phyloP scores from a whole-genome alignment of 768 basidiomycete species.

The Mycena amicta region DNA sequence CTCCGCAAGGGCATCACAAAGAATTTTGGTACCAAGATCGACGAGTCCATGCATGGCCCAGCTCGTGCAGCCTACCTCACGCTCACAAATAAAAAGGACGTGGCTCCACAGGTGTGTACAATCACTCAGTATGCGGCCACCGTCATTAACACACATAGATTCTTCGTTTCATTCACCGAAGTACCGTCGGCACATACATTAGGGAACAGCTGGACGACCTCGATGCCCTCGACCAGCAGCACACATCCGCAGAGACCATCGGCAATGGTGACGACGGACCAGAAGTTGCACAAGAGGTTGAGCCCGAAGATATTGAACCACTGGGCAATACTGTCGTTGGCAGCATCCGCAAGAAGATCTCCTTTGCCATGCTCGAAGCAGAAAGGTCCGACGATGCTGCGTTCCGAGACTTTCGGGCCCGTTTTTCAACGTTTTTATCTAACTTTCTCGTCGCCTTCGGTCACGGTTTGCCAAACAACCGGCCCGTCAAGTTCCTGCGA shows the following conservation, averaged over 20 bases:
- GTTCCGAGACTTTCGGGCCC: background rate
- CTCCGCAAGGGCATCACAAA: slow-evolving; percentile 29
- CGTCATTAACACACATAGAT: background rate
- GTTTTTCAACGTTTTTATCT: background rate
- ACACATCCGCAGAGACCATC: background rate
- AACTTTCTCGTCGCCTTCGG: background rate
- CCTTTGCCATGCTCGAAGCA: background rate
- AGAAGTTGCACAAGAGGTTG: background rate
- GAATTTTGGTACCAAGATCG: slow-evolving; percentile 35
- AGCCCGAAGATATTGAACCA: background rate
- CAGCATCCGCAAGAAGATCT: background rate
- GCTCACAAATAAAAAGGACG: slow-evolving; percentile 36
- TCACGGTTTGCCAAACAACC: background rate
- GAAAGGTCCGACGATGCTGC: background rate
- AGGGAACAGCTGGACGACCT: background rate
- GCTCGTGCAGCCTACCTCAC: slow-evolving; percentile 30
- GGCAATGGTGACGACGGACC: no score
- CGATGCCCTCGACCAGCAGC: background rate
- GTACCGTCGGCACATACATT: background rate
- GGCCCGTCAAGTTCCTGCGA: background rate
- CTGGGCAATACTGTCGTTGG: background rate
- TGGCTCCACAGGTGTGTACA: slow-evolving; percentile 30
- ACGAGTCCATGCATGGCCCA: slow-evolving; percentile 37
- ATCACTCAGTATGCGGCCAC: background rate
- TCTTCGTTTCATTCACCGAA: background rate